Evolutionary conservation across 257 asterid genomes (phyloP), one percentile per base, ranked within the genome.

Genomic region (Solanum chilense): DNA sequence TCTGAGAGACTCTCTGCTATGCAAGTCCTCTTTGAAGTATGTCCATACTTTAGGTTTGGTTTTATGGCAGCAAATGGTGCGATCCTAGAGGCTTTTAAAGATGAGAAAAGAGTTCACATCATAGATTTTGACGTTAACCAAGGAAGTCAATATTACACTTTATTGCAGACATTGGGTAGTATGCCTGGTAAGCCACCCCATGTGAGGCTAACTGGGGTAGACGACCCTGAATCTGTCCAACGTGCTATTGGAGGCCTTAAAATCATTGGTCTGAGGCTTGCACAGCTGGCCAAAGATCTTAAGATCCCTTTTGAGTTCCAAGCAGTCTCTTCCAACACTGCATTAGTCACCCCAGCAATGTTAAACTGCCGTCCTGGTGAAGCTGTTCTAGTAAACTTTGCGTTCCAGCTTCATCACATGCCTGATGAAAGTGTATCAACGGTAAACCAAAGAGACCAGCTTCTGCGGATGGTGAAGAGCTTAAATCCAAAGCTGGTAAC

Each of bases 351-450:
- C 33, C 95, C 95, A 9, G 82, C 88, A 6, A 87, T 92, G 91
- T 94, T 95, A 0, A 87, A 89, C 9, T 88, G 94, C 90, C 91
- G 64, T 78, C 95, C 96, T 2, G 93, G 92, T 7, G 98, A 95
- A 88, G 97, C 98, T 41, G 78, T 95, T 12, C 82, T 97, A 1
- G 98, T 97, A 71, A 97, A 97, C 90, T 97, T 95, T 9, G 98
- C 99, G 3, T 97, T 97, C 90, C 99, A 95, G 96, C 98, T 97
- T 86, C 99, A 97, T 91, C 99, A 97, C 94, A 87, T 95, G 94
- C 99, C 98, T 0, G 98, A 97, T 78, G 99, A 97, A 92, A 97
- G 98, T 33, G 99, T 95, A 7, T 95, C 98, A 1, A 94, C 95
- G 0, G 92, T 91, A 25, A 97, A 95, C 78, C 89, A 93, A 12